These are phyloP conservation scores for Triadica sebifera DNA, from an alignment of 345 rosid genomes.

Conservation along the genomic window DNA sequence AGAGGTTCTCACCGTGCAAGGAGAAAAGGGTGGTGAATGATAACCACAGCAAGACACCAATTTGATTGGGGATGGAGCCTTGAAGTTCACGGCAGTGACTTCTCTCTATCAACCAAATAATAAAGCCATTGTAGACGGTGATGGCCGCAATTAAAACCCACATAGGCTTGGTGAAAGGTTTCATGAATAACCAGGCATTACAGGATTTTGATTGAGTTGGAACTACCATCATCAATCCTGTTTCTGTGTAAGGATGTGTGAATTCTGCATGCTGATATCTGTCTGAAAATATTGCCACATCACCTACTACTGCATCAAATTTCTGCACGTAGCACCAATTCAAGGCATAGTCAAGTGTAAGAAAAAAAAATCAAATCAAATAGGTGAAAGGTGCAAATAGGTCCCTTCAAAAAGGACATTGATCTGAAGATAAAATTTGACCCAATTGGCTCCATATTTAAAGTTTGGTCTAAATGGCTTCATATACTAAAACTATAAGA, in stretches of 20 bases:
- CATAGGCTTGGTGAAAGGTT: slow-evolving; percentile 25
- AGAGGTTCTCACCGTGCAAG: slow-evolving; percentile 13
- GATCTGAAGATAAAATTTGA: too few species aligned
- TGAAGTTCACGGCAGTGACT: slow-evolving; percentile 3
- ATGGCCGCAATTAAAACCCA: slow-evolving; percentile 18
- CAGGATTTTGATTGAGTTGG: slow-evolving; percentile 1
- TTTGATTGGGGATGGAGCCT: slow-evolving; percentile 15
- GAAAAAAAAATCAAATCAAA: not conserved
- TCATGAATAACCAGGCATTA: slow-evolving; percentile 20
- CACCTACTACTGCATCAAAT: slow-evolving; percentile 19
- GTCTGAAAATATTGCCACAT: slow-evolving; percentile 10
- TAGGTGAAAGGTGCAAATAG: not conserved
- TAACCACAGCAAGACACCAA: slow-evolving; percentile 22
- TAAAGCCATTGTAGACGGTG: slow-evolving; percentile 28
- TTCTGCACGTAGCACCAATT: slow-evolving; percentile 13
- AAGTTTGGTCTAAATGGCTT: too few species aligned
- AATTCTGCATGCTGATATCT: slow-evolving; percentile 25
- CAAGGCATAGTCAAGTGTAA: not conserved
- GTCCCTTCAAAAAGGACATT: too few species aligned
- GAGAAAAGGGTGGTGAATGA: slow-evolving; percentile 29
- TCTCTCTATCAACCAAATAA: slow-evolving; percentile 28
- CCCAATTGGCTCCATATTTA: too few species aligned
- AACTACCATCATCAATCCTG: slow-evolving; percentile 26
- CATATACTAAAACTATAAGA: too few species aligned
- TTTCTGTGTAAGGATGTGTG: slow-evolving; percentile 27